A percentile compares a stretch with the other conserved stretches of the same genome.
Conservation (phyloP, 495 filamentous ascomycete genomes). For the Penicillium coprophilum region DNA sequence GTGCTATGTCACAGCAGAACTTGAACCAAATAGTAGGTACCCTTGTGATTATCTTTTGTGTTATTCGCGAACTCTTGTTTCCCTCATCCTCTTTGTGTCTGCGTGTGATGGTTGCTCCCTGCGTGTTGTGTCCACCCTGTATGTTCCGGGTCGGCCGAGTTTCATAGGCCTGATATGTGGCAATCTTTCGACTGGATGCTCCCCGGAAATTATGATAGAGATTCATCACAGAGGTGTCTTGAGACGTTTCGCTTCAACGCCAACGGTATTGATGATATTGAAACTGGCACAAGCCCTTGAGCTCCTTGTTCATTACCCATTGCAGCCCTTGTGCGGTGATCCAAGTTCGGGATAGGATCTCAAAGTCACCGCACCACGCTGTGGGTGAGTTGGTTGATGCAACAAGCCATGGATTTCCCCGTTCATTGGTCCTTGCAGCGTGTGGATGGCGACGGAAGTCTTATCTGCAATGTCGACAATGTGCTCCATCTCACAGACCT, state of each 20-base stretch:
- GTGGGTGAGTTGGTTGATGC: neutral
- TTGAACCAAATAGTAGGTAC: conserved; percentile 89
- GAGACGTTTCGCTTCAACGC: neutral
- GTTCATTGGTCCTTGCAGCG: neutral
- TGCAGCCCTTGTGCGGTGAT: neutral
- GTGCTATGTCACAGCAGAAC: conserved; percentile 74
- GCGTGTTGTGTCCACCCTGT: neutral
- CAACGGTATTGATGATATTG: neutral
- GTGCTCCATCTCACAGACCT: neutral
- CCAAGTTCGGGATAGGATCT: neutral
- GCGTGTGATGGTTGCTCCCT: neutral
- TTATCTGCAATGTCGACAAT: neutral
- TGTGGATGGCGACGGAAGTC: neutral
- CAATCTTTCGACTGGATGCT: neutral
- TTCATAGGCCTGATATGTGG: neutral
- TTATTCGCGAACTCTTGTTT: neutral
- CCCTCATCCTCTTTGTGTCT: neutral
- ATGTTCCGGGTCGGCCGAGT: neutral
- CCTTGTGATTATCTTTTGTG: neutral
- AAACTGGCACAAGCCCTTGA: neutral
- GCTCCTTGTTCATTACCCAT: neutral
- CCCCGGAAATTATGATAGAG: neutral
- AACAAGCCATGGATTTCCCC: neutral
- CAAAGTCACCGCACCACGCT: neutral
- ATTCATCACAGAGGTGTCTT: neutral